Conservation (phyloP, 2,329 filamentous ascomycete species). For the Aspergillus versicolor region DNA sequence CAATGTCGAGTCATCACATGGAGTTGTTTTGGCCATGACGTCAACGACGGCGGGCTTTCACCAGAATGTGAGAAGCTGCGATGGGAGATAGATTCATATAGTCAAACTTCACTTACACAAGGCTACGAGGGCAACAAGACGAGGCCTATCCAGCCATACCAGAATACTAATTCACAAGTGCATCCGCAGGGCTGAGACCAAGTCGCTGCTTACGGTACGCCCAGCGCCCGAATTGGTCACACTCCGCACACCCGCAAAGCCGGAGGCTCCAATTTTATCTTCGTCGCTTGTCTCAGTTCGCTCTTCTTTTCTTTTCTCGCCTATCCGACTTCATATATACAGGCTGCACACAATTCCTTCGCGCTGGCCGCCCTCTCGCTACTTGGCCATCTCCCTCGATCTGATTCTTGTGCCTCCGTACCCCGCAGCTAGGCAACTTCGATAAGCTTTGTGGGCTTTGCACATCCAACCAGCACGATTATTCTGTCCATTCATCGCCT, state of each 20-base stretch:
- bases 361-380: neutral
- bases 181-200: neutral
- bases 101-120: neutral
- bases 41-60: neutral
- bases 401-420: conserved; percentile 1
- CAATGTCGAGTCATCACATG: neutral
- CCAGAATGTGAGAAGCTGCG: neutral
- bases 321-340: conserved; percentile 1
- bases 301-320: conserved; percentile 6
- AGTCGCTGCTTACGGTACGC: neutral
- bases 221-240: conserved; percentile 12
- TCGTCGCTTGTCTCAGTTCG: conserved; percentile 9
- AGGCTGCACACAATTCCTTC: neutral
- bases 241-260: conserved; percentile 3
- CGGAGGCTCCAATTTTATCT: conserved; percentile 16
- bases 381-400: neutral
- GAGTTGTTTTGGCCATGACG: conserved; percentile 6
- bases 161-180: neutral
- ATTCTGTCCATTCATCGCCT: neutral
- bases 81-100: neutral
- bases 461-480: neutral
- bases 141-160: neutral
- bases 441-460: conserved; percentile 7
- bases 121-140: neutral
- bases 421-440: conserved; percentile 13